A percentile compares a stretch with the other conserved stretches of the same genome.
These are phyloP conservation scores for Capronia epimyces DNA, from an alignment of 2,329 filamentous ascomycete species.

Conservation along the genomic window DNA sequence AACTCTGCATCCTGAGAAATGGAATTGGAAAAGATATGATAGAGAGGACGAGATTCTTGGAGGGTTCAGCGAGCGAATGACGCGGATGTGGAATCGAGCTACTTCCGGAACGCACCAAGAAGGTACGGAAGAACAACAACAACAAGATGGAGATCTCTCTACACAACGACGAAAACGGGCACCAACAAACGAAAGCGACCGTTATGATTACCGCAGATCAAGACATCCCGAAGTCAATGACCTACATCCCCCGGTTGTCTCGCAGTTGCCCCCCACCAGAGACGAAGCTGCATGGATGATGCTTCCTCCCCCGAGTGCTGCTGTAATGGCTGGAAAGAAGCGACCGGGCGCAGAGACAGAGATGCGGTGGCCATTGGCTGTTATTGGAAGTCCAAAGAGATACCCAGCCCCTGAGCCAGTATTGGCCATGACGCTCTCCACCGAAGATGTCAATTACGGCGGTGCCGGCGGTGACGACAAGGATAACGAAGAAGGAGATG, in stretches of 20 bases:
- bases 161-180: constrained; percentile 34
- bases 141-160: background rate
- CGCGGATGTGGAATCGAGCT: constrained; percentile 25
- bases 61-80: constrained; percentile 45
- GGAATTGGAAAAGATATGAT: constrained; percentile 76
- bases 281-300: constrained; percentile 85
- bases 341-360: constrained; percentile 30
- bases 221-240: constrained; percentile 74
- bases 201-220: constrained; percentile 53
- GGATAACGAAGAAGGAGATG: background rate
- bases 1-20: constrained; percentile 50
- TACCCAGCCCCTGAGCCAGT: background rate
- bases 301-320: constrained; percentile 82
- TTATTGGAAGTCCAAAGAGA: constrained; percentile 18
- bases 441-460: constrained; percentile 12
- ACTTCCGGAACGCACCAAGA: constrained; percentile 8
- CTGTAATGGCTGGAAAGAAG: constrained; percentile 83
- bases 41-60: constrained; percentile 83
- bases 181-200: constrained; percentile 39
- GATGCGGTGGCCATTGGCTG: constrained; percentile 23
- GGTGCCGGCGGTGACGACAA: background rate
- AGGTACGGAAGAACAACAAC: constrained; percentile 4
- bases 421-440: constrained; percentile 4
- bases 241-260: constrained; percentile 77
- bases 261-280: constrained; percentile 62